Percentiles rank a stretch among this genome's conserved stretches.
Conservation (phyloP, 345 rosid species). For the Aquilaria malaccensis region DNA sequence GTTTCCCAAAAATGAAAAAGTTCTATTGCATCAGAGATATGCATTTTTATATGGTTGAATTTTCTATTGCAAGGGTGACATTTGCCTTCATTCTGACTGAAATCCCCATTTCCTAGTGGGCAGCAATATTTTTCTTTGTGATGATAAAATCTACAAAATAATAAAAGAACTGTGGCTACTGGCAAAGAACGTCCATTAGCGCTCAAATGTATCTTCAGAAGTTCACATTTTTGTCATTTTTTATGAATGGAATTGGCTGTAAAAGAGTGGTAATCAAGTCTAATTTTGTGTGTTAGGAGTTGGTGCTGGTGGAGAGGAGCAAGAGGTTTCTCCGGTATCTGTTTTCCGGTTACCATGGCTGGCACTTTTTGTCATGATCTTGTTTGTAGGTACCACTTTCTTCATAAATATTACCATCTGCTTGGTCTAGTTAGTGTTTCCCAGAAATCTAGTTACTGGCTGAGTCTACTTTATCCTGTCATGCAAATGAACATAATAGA, state of each 20-base stretch:
- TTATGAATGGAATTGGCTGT: background rate
- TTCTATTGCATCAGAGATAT: too few species aligned
- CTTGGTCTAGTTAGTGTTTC: background rate
- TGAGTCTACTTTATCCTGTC: background rate
- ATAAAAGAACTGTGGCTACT: too few species aligned
- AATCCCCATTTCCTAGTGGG: too few species aligned
- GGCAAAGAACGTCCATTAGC: too few species aligned
- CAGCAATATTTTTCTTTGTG: too few species aligned
- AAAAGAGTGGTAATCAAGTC: background rate
- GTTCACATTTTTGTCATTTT: background rate
- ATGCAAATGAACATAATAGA: background rate
- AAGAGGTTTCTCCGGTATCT: conserved; percentile 60
- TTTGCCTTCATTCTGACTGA: too few species aligned
- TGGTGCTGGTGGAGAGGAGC: conserved; percentile 98
- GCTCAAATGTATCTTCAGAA: background rate
- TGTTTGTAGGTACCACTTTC: conserved; percentile 97
- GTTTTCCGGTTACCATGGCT: conserved; percentile 79
- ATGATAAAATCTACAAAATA: too few species aligned
- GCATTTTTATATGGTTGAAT: too few species aligned
- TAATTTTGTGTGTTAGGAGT: conserved; percentile 46
- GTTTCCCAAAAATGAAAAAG: too few species aligned
- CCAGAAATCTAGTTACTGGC: background rate
- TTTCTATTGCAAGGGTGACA: too few species aligned
- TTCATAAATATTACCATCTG: conserved; percentile 19
- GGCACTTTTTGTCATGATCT: conserved; percentile 60